These are phyloP conservation scores for Kregervanrija pseudodelftensis DNA, from an alignment of 805 yeast species.

Conservation along the genomic window DNA sequence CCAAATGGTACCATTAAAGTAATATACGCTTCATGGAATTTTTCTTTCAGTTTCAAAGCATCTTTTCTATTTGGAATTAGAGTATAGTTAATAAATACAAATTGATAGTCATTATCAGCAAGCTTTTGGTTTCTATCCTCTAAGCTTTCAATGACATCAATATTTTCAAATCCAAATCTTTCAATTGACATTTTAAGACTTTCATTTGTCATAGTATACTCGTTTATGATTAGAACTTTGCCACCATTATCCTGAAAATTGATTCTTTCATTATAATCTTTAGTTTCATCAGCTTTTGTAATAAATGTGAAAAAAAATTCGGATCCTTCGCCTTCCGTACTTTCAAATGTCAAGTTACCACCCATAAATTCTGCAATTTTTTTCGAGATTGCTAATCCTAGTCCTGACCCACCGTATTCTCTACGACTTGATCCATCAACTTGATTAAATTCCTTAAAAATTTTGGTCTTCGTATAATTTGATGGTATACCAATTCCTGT, in stretches of 20 bases:
- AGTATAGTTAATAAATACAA: not conserved
- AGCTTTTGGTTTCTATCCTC: not conserved
- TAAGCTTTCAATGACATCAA: not conserved
- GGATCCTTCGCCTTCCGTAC: slow-evolving; percentile 40
- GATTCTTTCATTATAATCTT: not conserved
- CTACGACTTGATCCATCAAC: slow-evolving; percentile 49
- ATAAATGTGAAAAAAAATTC: slow-evolving; percentile 34
- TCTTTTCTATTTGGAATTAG: not conserved
- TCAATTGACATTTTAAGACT: slow-evolving; percentile 30
- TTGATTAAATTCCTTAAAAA: slow-evolving; percentile 47
- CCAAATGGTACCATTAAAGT: slow-evolving; percentile 4
- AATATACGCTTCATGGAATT: not conserved
- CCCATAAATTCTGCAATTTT: slow-evolving; percentile 82
- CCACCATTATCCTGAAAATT: slow-evolving; percentile 5
- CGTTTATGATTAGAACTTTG: slow-evolving; percentile 28
- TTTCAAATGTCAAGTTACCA: slow-evolving; percentile 36
- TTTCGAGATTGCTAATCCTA: slow-evolving; percentile 77
- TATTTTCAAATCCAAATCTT: slow-evolving; percentile 21
- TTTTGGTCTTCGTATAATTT: slow-evolving; percentile 32
- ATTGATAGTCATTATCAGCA: not conserved
- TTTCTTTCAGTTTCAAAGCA: not conserved
- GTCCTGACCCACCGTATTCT: slow-evolving; percentile 51
- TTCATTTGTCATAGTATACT: slow-evolving; percentile 25
- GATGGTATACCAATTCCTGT: slow-evolving; percentile 50
- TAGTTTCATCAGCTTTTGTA: slow-evolving; percentile 19